Evolutionary conservation across 2,329 filamentous ascomycete species (phyloP).

Genomic region (Monosporascus sp.): DNA sequence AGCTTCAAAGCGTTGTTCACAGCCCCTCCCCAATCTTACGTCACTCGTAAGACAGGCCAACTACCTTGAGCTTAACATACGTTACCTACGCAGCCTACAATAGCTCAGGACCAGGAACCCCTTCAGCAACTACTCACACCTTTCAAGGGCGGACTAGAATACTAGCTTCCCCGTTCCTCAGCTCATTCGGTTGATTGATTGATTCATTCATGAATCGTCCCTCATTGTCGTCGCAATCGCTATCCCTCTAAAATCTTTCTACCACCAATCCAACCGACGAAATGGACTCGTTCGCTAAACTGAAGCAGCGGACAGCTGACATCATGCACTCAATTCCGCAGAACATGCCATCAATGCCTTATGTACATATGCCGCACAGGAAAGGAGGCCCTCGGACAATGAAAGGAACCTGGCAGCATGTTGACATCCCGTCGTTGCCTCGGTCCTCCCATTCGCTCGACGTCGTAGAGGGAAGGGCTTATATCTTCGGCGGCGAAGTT

Average conservation of each 20-base stretch:
- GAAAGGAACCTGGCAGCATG: conserved; percentile 56
- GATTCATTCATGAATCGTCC: background rate
- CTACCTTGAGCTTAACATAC: background rate
- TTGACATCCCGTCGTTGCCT: conserved; percentile 50
- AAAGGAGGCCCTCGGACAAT: conserved; percentile 26
- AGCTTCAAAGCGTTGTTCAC: background rate
- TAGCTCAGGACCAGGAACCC: background rate
- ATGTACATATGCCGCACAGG: conserved; percentile 1
- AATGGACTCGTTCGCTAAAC: conserved; percentile 48
- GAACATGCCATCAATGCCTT: conserved; percentile 23
- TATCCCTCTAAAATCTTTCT: background rate
- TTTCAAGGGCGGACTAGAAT: too few relatives aligned
- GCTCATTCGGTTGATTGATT: background rate
- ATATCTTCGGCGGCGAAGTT: conserved; percentile 73
- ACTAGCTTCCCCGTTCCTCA: background rate
- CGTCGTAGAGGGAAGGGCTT: conserved; percentile 48
- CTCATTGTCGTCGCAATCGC: too few relatives aligned
- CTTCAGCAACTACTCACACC: too few relatives aligned
- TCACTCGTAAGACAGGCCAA: background rate
- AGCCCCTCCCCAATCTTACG: background rate
- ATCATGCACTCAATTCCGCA: conserved; percentile 45
- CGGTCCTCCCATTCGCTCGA: conserved; percentile 72
- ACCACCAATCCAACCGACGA: background rate
- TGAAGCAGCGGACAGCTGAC: conserved; percentile 52
- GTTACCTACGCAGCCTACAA: background rate